Evolutionary conservation across 352 stramenopile genomes (phyloP), one percentile per base, ranked within the genome.

Genomic region (Globisporangium takayamanum): DNA sequence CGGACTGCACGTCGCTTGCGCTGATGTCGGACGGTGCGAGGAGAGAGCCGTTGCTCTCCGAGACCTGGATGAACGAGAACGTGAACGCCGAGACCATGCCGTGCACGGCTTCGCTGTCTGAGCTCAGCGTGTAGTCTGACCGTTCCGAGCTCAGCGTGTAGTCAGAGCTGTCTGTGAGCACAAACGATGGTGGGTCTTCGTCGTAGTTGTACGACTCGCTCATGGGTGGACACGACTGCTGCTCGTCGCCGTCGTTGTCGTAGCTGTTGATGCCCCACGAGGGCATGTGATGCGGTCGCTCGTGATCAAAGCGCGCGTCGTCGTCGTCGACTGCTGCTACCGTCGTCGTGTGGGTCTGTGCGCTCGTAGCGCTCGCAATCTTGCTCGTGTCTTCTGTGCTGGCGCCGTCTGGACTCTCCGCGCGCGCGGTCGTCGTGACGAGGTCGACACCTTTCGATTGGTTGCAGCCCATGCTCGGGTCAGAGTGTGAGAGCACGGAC

Each of bases 41-140:
- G 30, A 52, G 62, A 30, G 55, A 78, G 50, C 62, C 68, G 49
- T 64, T 74, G 36, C 60, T 45, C 47, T 78, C 72, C 18, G 69
- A 80, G 39, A 80, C 69, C 56, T 88, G 74, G 54, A 88, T 88
- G 61, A 87, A 88, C 39, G 78, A 88, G 63, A 88, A 88, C 11
- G 76, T 81, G 56, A 88, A 88, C 59, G 70, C 74, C 53, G 69
- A 68, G 37, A 86, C 70, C 57, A 88, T 70, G 36, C 70, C 76
- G 22, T 74, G 68, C 57, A 88, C 78, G 15, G 60, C 64, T 50
- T 88, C 78, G 57, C 76, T 77, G 62, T 84, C 76, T 11, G 78
- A 75, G 59, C 72, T 79, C n/a, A 70, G 59, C 33, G 78, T 68
- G 37, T 78, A 45, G 33, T 39, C 33, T 1, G 33, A 39, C 7